These are phyloP conservation scores for Pyrenophora teres DNA, from an alignment of 2,329 filamentous ascomycete species.

Conservation along the genomic window DNA sequence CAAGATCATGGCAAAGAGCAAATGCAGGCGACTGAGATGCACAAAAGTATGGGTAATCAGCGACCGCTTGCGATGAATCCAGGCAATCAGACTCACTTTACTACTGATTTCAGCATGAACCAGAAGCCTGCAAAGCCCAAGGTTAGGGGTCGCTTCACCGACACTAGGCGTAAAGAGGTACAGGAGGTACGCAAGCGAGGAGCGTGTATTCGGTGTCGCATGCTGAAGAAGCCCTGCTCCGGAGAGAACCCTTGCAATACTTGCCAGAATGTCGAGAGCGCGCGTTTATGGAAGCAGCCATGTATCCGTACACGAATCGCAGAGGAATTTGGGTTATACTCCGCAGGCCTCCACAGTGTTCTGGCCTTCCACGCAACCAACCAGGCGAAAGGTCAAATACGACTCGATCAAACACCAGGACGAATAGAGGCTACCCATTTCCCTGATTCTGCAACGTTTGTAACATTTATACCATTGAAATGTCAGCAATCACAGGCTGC, in stretches of 20 bases:
- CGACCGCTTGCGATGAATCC: slow-evolving; percentile 48
- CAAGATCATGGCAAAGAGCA: slow-evolving; percentile 42
- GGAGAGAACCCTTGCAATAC: slow-evolving; percentile 64
- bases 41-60: slow-evolving; percentile 34
- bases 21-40: slow-evolving; percentile 27
- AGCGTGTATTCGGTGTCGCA: slow-evolving; percentile 66
- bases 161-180: slow-evolving; percentile 62
- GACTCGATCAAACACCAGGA: slow-evolving; percentile 55
- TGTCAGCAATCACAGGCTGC: slow-evolving; percentile 34
- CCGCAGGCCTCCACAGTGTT: slow-evolving; percentile 58
- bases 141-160: slow-evolving; percentile 61
- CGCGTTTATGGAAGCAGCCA: slow-evolving; percentile 64
- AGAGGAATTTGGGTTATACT: slow-evolving; percentile 63
- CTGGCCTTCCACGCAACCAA: slow-evolving; percentile 58
- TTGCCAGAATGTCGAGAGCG: slow-evolving; percentile 63
- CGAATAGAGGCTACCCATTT: slow-evolving; percentile 60
- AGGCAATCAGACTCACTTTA: slow-evolving; percentile 45
- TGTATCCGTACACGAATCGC: slow-evolving; percentile 63
- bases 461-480: slow-evolving; percentile 54
- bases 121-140: slow-evolving; percentile 51
- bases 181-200: slow-evolving; percentile 64
- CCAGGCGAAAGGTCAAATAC: slow-evolving; percentile 54
- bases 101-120: slow-evolving; percentile 47
- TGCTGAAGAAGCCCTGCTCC: slow-evolving; percentile 68
- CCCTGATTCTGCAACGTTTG: slow-evolving; percentile 52